phyloP scores from a whole-genome alignment of 1,284 basidiomycete genomes.

The Volvariella volvacea region DNA sequence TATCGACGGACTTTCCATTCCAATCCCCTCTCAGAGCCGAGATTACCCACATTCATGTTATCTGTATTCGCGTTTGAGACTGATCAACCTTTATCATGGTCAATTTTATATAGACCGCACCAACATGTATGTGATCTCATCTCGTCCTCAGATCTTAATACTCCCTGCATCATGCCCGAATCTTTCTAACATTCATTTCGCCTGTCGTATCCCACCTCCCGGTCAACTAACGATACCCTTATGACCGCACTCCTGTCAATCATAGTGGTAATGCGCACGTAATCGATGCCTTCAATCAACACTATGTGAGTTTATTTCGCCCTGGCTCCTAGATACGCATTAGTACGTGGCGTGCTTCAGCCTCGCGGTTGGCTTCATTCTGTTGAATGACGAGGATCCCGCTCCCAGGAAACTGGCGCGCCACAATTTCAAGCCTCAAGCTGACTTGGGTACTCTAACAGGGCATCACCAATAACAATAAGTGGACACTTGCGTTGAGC shows the following conservation, averaged over 20 bases:
- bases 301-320: constrained; percentile 30
- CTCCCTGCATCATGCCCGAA: too few species aligned
- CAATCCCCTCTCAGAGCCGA: too few species aligned
- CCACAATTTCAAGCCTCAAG: too few species aligned
- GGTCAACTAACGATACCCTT: too few species aligned
- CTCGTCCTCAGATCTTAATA: neutral
- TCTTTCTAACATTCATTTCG: too few species aligned
- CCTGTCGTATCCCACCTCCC: too few species aligned
- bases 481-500: constrained; percentile 48
- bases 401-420: too few species aligned
- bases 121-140: constrained; percentile 34
- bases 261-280: constrained; percentile 46
- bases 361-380: too few species aligned
- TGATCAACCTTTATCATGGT: neutral
- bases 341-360: neutral
- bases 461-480: constrained; percentile 44
- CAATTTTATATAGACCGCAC: constrained; percentile 34
- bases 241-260: too few species aligned
- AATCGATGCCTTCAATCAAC: constrained; percentile 42
- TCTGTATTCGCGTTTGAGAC: too few species aligned
- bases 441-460: constrained; percentile 10
- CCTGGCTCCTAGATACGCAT: neutral
- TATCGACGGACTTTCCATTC: neutral
- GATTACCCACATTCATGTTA: too few species aligned
- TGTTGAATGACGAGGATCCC: too few species aligned